Conservation (phyloP, 306 rosid species). For the Malus sieversii region DNA sequence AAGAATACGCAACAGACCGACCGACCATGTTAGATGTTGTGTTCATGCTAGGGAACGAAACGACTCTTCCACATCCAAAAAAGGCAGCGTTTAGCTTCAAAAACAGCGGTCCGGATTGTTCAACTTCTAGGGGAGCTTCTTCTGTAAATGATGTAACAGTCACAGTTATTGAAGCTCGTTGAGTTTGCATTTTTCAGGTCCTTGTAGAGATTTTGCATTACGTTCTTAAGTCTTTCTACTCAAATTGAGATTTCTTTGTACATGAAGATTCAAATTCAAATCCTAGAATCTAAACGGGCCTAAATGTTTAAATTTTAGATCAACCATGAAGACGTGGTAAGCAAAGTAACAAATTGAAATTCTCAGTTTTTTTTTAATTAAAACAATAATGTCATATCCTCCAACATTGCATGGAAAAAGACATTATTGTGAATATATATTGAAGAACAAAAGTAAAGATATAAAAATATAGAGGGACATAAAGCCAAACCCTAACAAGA, state of each 20-base stretch:
- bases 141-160: conserved; percentile 29
- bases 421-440: no score
- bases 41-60: conserved; percentile 49
- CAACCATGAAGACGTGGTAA: no score
- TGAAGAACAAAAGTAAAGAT: no score
- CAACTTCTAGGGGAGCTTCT: conserved; percentile 20
- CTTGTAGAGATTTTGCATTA: neutral
- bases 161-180: conserved; percentile 21
- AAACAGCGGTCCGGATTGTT: conserved; percentile 8
- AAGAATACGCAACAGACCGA: conserved; percentile 28
- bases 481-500: no score
- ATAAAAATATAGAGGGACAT: no score
- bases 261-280: no score
- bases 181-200: neutral
- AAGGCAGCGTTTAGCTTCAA: conserved; percentile 42
- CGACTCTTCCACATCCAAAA: conserved; percentile 26
- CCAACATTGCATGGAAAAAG: no score
- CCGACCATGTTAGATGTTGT: conserved; percentile 48
- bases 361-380: no score
- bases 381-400: no score
- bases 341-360: no score
- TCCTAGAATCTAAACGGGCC: no score
- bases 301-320: no score
- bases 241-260: neutral
- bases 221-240: neutral